A percentile compares a stretch with the other conserved stretches of the same genome.
phyloP scores from a whole-genome alignment of 768 basidiomycete genomes.

The Leucosporidium scottii region DNA sequence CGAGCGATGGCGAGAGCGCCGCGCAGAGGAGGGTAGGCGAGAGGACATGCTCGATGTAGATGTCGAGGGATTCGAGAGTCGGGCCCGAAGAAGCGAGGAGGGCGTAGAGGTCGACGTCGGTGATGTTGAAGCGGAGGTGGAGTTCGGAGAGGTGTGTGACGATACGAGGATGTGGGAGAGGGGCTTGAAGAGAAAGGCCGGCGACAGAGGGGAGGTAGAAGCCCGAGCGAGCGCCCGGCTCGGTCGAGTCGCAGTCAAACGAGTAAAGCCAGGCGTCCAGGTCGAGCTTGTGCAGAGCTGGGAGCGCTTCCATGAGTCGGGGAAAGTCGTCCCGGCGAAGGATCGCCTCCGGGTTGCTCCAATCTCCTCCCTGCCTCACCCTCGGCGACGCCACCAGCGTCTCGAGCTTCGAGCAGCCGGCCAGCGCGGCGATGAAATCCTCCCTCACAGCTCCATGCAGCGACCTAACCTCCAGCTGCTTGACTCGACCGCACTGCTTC shows the following conservation, averaged over 20 bases:
- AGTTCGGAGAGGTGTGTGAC: not conserved
- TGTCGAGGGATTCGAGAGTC: not conserved
- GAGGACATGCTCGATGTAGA: not conserved
- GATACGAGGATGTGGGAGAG: too few relatives aligned
- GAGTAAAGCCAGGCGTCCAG: not conserved
- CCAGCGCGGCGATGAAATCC: not conserved
- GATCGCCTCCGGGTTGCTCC: not conserved
- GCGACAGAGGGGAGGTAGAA: not conserved
- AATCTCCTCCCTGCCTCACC: not conserved
- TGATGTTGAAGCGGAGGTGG: slow-evolving; percentile 1
- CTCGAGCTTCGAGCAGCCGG: not conserved
- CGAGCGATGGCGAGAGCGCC: not conserved
- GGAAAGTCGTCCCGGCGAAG: not conserved
- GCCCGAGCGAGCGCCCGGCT: not conserved
- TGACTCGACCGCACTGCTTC: not conserved
- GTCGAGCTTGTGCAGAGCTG: not conserved
- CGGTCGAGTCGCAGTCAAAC: not conserved
- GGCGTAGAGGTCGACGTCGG: slow-evolving; percentile 1
- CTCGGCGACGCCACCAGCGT: not conserved
- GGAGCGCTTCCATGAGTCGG: not conserved
- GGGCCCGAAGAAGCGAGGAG: not conserved
- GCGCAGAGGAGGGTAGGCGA: not conserved
- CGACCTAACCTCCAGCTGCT: not conserved
- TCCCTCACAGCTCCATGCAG: not conserved
- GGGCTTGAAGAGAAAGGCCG: too few relatives aligned